Evolutionary conservation across 352 stramenopile genomes (phyloP).

Genomic region (Globisporangium nagaii): DNA sequence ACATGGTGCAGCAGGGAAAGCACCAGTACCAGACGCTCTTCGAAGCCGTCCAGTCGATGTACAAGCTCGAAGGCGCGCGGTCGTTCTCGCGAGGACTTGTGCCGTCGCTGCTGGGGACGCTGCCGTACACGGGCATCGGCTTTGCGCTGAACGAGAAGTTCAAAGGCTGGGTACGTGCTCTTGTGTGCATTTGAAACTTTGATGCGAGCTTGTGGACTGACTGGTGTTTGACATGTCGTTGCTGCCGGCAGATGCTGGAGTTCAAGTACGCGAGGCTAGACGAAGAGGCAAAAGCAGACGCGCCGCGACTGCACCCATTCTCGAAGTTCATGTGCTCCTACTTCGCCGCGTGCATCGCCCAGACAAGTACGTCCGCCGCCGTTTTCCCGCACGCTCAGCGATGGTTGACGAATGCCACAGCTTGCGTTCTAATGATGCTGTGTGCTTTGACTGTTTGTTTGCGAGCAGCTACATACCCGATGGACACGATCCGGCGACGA

Average conservation of each 20-base stretch:
- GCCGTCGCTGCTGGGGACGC: constrained; percentile 74
- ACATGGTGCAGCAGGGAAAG: constrained; percentile 85
- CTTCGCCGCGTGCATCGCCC: constrained; percentile 76
- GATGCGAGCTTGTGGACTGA: neutral
- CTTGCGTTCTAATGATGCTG: neutral
- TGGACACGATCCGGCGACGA: constrained; percentile 79
- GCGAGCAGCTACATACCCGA: constrained; percentile 65
- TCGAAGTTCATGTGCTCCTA: constrained; percentile 85
- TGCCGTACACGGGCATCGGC: constrained; percentile 83
- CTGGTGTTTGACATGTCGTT: neutral
- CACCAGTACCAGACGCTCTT: constrained; percentile 68
- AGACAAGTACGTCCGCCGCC: constrained; percentile 50
- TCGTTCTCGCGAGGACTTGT: constrained; percentile 70
- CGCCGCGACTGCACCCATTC: constrained; percentile 46
- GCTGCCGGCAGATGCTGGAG: constrained; percentile 43
- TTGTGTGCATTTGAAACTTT: no score
- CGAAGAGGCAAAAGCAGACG: constrained; percentile 15
- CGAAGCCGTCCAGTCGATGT: constrained; percentile 70
- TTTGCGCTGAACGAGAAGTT: constrained; percentile 84
- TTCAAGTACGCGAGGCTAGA: constrained; percentile 33
- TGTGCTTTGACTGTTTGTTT: constrained; percentile 1
- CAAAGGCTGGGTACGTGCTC: constrained; percentile 67
- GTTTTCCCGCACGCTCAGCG: neutral
- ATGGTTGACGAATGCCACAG: neutral
- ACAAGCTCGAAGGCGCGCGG: constrained; percentile 55